Conservation (phyloP, 129 eudicot species). For the Flaveria linearis region DNA sequence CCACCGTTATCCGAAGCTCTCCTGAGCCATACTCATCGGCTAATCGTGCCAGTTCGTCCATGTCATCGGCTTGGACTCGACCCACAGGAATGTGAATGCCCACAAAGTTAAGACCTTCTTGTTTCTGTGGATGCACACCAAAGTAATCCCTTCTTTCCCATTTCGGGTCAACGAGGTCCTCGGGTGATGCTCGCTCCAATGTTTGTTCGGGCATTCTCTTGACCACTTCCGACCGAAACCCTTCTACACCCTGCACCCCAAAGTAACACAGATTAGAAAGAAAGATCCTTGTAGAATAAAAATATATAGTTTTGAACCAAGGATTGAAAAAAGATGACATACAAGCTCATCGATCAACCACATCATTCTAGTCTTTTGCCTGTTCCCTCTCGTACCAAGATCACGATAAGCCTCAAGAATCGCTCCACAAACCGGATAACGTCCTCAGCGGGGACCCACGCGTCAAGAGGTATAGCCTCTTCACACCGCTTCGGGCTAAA, state of each 20-base stretch:
- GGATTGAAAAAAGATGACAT: slow-evolving; percentile 15
- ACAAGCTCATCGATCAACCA: slow-evolving; percentile 97
- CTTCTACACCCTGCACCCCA: slow-evolving; percentile 80
- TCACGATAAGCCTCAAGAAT: slow-evolving; percentile 89
- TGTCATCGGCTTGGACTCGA: slow-evolving; percentile 85
- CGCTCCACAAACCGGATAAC: slow-evolving; percentile 66
- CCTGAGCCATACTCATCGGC: slow-evolving; percentile 93
- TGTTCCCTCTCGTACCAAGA: slow-evolving; percentile 85
- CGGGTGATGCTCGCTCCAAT: slow-evolving; percentile 71
- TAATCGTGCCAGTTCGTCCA: slow-evolving; percentile 87
- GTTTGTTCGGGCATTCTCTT: slow-evolving; percentile 84
- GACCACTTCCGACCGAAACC: slow-evolving; percentile 78
- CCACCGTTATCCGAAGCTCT: slow-evolving; percentile 91
- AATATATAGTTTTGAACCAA: not conserved
- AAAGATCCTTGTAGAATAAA: slow-evolving; percentile 1
- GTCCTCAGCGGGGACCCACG: slow-evolving; percentile 94
- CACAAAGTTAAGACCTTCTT: slow-evolving; percentile 77
- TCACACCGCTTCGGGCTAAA: slow-evolving; percentile 91
- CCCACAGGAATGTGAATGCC: slow-evolving; percentile 96
- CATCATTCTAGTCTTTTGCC: slow-evolving; percentile 98
- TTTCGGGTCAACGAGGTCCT: slow-evolving; percentile 62
- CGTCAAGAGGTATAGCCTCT: slow-evolving; percentile 94
- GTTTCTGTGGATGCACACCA: slow-evolving; percentile 91
- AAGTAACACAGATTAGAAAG: slow-evolving; percentile 31
- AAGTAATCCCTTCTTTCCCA: slow-evolving; percentile 90